Evolutionary conservation across 2,329 filamentous ascomycete genomes (phyloP).

Genomic region (Setomelanomma holmii): DNA sequence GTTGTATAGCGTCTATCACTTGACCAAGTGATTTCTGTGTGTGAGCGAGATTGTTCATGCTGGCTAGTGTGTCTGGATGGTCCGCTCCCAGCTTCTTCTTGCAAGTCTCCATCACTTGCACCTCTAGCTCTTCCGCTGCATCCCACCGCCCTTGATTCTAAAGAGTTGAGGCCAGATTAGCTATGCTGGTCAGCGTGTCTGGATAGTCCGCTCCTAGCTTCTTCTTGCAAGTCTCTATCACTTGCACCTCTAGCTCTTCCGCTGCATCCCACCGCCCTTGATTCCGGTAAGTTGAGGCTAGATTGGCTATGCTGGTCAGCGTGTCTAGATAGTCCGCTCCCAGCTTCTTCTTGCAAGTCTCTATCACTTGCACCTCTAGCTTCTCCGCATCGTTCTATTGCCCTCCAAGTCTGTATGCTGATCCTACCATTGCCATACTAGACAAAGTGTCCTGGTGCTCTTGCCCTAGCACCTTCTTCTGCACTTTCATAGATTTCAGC

Average conservation of each 20-base stretch:
- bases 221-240: neutral
- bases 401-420: neutral
- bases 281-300: too few species aligned
- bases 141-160: neutral
- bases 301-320: too few species aligned
- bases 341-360: too few species aligned
- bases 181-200: neutral
- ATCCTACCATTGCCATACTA: conserved; percentile 10
- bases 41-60: neutral
- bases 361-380: neutral
- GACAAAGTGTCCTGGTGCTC: conserved; percentile 6
- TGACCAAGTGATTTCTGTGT: neutral
- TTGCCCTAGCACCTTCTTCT: conserved; percentile 5
- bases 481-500: conserved; percentile 3
- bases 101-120: neutral
- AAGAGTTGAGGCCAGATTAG: neutral
- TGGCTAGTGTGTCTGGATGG: neutral
- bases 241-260: too few species aligned
- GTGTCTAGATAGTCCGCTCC: too few species aligned
- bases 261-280: too few species aligned
- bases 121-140: neutral
- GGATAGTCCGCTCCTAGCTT: neutral
- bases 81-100: neutral
- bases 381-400: neutral
- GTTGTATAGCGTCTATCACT: neutral